phyloP scores from a whole-genome alignment of 768 basidiomycete species.

The Collybia sp. region DNA sequence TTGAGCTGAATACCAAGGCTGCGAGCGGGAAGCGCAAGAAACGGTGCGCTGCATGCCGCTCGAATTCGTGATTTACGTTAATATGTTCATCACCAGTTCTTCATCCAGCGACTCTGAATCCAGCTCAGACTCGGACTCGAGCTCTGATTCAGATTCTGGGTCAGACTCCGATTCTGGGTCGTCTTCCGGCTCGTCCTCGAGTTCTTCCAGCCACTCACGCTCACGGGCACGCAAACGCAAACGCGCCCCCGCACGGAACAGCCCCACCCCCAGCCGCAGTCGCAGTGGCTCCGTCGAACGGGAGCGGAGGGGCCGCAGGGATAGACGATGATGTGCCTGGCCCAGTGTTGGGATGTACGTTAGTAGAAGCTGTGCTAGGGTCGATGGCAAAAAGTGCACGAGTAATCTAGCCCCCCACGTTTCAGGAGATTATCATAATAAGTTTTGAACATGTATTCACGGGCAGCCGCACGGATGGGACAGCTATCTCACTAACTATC shows the following conservation, averaged over 20 bases:
- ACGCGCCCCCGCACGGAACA: constrained; percentile 26
- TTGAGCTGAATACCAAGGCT: too few species aligned
- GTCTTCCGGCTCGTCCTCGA: constrained; percentile 25
- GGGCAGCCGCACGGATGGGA: too few species aligned
- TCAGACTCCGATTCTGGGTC: constrained; percentile 35
- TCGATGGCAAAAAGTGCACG: too few species aligned
- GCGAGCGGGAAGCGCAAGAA: constrained; percentile 21
- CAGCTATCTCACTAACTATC: too few species aligned
- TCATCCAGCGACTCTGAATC: constrained; percentile 23
- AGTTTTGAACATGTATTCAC: too few species aligned
- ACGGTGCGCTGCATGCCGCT: constrained; percentile 21
- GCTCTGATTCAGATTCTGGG: constrained; percentile 36
- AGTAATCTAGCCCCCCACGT: too few species aligned
- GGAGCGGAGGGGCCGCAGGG: too few species aligned
- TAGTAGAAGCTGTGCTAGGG: too few species aligned
- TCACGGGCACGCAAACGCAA: constrained; percentile 37
- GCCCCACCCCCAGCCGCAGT: constrained; percentile 12
- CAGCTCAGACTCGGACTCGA: constrained; percentile 44
- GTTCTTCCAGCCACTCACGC: constrained; percentile 38
- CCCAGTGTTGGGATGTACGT: too few species aligned
- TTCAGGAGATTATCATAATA: too few species aligned
- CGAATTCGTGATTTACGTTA: not conserved
- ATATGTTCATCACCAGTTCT: constrained; percentile 10
- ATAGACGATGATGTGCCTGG: too few species aligned
- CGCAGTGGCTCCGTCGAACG: constrained; percentile 8